A percentile compares a stretch with the other conserved stretches of the same genome.
Evolutionary conservation across 169 alveolate genomes (phyloP).

Genomic region (Plasmodium knowlesi): DNA sequence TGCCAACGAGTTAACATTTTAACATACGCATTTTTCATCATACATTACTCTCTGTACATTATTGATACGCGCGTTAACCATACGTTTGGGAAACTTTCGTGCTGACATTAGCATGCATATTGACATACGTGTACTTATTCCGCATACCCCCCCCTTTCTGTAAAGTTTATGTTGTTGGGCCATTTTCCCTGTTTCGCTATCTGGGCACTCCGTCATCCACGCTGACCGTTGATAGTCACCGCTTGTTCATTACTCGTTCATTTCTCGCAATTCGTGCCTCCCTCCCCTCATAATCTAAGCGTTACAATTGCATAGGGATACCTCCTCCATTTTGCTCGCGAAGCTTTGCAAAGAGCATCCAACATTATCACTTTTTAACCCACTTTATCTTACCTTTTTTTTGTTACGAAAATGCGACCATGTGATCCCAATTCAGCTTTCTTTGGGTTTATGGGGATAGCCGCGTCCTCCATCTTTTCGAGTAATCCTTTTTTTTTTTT

Average conservation of each 20-base stretch:
- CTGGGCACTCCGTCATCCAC: neutral
- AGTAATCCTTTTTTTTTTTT: conserved; percentile 80
- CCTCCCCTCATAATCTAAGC: neutral
- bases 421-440: conserved; percentile 95
- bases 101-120: conserved; percentile 6
- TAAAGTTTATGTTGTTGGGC: neutral
- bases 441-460: conserved; percentile 99
- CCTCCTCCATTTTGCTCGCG: neutral
- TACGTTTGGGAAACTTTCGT: neutral
- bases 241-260: neutral
- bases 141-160: neutral
- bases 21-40: neutral
- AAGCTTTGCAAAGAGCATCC: neutral
- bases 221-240: neutral
- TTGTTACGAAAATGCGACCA: conserved; percentile 72
- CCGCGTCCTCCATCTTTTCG: conserved; percentile 97
- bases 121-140: neutral
- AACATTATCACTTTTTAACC: neutral
- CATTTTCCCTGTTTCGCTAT: neutral
- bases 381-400: conserved; percentile 30
- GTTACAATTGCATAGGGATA: neutral
- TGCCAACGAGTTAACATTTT: neutral
- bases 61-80: neutral
- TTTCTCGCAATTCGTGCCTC: neutral
- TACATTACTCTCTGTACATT: neutral